A percentile compares a stretch with the other conserved stretches of the same genome.
Conservation (phyloP, 441 rosid genomes). For the Hypseocharis bilobata region DNA sequence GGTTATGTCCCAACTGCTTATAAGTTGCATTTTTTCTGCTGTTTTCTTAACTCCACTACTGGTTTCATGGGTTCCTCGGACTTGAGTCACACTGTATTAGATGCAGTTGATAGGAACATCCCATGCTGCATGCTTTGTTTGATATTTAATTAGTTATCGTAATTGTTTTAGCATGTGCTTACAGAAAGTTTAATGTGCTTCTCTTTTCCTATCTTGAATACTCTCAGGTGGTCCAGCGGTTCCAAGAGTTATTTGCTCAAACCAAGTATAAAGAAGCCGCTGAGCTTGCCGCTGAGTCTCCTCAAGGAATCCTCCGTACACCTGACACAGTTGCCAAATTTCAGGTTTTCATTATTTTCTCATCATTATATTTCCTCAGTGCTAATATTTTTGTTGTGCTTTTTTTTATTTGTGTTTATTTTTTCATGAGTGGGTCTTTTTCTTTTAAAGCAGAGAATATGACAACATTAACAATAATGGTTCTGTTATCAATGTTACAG, state of each 20-base stretch:
- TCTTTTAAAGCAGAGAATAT: no score
- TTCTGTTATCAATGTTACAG: constrained; percentile 34
- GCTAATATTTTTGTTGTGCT: background rate
- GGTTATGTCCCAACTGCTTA: background rate
- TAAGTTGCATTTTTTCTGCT: background rate
- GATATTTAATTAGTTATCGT: background rate
- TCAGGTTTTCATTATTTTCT: constrained; percentile 51
- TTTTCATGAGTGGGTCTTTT: background rate
- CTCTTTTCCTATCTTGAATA: constrained; percentile 19
- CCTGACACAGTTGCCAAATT: constrained; percentile 98
- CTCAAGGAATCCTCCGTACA: constrained; percentile 96
- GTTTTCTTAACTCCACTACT: background rate
- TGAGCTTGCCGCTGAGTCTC: constrained; percentile 99
- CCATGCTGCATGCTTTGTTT: background rate
- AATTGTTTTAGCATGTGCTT: background rate
- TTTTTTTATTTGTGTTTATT: background rate
- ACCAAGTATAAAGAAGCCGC: constrained; percentile 99
- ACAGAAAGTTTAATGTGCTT: background rate
- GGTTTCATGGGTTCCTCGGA: background rate
- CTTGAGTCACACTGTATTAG: background rate
- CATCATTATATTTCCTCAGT: background rate
- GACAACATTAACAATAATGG: background rate
- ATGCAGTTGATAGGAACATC: background rate
- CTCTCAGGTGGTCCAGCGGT: constrained; percentile 89
- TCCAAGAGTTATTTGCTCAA: constrained; percentile 96